A percentile compares a stretch with the other conserved stretches of the same genome.
Evolutionary conservation across 345 rosid species (phyloP).

Genomic region (Eucalyptus curtisii): DNA sequence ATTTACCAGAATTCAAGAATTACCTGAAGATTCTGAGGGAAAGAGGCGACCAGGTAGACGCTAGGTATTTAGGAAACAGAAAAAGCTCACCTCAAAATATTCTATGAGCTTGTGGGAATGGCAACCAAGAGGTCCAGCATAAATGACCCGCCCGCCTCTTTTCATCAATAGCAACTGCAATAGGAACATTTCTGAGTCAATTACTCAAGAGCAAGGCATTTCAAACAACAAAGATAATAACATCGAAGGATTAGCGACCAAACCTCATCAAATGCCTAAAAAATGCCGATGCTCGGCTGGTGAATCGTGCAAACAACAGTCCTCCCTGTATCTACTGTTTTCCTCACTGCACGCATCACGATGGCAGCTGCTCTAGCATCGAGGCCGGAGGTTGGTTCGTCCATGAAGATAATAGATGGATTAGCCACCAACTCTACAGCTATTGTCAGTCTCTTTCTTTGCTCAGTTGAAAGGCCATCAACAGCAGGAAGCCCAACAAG

Average conservation of each 20-base stretch:
- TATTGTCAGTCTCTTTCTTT: slow-evolving; percentile 24
- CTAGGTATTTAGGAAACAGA: neutral
- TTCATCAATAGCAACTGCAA: slow-evolving; percentile 10
- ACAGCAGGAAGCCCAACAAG: slow-evolving; percentile 25
- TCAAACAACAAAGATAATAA: neutral
- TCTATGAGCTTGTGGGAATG: neutral
- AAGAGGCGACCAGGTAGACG: neutral
- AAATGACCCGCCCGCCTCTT: slow-evolving; percentile 6
- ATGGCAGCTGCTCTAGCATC: slow-evolving; percentile 31
- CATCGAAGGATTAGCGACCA: neutral
- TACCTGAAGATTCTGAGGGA: neutral
- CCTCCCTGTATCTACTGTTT: slow-evolving; percentile 21
- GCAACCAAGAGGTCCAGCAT: neutral
- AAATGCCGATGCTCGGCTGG: slow-evolving; percentile 26
- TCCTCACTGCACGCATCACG: slow-evolving; percentile 23
- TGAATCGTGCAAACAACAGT: slow-evolving; percentile 31
- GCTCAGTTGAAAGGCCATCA: slow-evolving; percentile 23
- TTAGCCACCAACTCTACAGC: slow-evolving; percentile 32
- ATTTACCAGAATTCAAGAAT: neutral
- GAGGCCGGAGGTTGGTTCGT: slow-evolving; percentile 29
- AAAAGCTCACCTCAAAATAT: neutral
- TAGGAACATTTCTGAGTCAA: neutral
- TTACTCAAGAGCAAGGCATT: neutral
- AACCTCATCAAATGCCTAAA: slow-evolving; percentile 35
- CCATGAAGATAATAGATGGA: slow-evolving; percentile 30